Conservation (phyloP, 2,329 filamentous ascomycete species). For the Penicillium sp. region DNA sequence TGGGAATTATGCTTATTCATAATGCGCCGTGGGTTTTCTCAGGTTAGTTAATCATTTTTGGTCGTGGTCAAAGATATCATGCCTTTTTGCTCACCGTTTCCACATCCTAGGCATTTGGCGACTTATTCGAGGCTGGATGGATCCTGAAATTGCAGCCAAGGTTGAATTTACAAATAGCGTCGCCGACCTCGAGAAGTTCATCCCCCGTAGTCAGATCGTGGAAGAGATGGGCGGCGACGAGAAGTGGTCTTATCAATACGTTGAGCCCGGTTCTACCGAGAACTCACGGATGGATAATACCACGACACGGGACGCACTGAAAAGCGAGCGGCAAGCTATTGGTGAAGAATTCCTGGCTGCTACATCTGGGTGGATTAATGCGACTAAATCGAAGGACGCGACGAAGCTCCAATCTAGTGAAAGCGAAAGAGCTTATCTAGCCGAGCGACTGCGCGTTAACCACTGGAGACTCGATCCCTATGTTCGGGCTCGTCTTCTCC, state of each 20-base stretch:
- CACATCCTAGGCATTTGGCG: constrained; percentile 66
- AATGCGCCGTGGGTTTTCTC: constrained; percentile 94
- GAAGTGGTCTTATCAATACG: constrained; percentile 69
- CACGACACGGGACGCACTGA: constrained; percentile 53
- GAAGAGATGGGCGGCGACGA: constrained; percentile 76
- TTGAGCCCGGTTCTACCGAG: constrained; percentile 65
- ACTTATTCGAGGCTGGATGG: constrained; percentile 87
- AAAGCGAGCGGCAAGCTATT: constrained; percentile 55
- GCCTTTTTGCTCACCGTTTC: not conserved
- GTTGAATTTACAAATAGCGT: constrained; percentile 78
- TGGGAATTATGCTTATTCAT: constrained; percentile 80
- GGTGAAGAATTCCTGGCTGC: constrained; percentile 63
- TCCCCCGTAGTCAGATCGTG: constrained; percentile 59
- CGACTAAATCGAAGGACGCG: constrained; percentile 36
- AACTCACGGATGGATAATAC: constrained; percentile 63
- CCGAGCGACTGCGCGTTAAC: constrained; percentile 56
- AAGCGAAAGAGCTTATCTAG: constrained; percentile 52
- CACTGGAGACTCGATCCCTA: constrained; percentile 91
- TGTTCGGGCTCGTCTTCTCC: constrained; percentile 65
- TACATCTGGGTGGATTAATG: constrained; percentile 64
- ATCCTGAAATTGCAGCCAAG: constrained; percentile 87
- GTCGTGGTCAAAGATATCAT: no score
- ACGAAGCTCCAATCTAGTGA: constrained; percentile 43
- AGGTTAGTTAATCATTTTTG: constrained; percentile 42
- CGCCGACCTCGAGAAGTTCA: constrained; percentile 66